These are phyloP conservation scores for Fomitiporia mediterranea DNA, from an alignment of 1,284 basidiomycete species.

Conservation along the genomic window DNA sequence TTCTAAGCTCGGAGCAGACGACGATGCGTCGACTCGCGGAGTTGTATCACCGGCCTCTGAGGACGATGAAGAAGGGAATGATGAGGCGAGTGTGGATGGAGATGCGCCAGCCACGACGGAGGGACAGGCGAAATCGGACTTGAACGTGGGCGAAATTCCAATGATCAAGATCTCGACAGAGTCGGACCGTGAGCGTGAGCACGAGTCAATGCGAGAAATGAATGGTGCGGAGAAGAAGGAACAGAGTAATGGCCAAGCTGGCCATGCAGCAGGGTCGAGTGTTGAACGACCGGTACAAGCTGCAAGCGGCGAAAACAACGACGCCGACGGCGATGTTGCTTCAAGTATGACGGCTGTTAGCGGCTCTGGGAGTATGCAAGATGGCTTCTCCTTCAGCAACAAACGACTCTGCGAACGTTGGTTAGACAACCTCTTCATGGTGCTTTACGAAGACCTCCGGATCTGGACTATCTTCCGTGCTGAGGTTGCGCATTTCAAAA, in stretches of 20 bases:
- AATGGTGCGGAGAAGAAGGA: constrained; percentile 26
- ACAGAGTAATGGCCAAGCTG: constrained; percentile 24
- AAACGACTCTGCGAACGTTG: constrained; percentile 97
- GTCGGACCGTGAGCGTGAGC: constrained; percentile 53
- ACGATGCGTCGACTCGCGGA: constrained; percentile 70
- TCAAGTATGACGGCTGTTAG: not conserved
- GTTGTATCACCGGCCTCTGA: constrained; percentile 37
- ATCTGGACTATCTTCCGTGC: constrained; percentile 99
- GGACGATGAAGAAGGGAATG: constrained; percentile 11
- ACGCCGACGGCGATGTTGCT: constrained; percentile 35
- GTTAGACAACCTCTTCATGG: constrained; percentile 99
- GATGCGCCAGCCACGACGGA: constrained; percentile 20
- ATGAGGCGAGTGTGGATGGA: constrained; percentile 14
- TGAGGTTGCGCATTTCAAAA: constrained; percentile 98
- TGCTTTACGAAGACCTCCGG: constrained; percentile 97
- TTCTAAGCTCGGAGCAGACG: constrained; percentile 44
- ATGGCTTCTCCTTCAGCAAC: constrained; percentile 89
- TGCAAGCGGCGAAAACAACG: constrained; percentile 41
- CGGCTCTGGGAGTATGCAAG: constrained; percentile 35
- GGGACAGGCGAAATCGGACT: constrained; percentile 26
- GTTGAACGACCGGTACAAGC: constrained; percentile 64
- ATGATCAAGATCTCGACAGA: constrained; percentile 88
- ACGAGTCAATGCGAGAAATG: constrained; percentile 30
- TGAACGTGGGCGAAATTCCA: constrained; percentile 51
- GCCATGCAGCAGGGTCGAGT: constrained; percentile 27